These are phyloP conservation scores for Aegilops tauschii DNA, from an alignment of 176 grass and related monocot genomes.

Conservation along the genomic window DNA sequence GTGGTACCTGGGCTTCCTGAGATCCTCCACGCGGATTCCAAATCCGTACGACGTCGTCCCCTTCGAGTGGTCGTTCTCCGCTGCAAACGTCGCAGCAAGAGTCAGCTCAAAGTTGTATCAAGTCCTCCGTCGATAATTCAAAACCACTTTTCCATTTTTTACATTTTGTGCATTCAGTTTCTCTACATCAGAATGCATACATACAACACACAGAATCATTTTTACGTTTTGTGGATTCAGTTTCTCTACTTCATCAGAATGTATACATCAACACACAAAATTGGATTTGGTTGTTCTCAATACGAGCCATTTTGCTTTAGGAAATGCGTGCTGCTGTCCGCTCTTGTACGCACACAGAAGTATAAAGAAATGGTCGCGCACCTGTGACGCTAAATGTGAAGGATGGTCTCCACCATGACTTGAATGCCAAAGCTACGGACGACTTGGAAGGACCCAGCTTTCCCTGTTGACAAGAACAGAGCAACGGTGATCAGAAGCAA, in stretches of 20 bases:
- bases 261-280: background rate
- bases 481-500: background rate
- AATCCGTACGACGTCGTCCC: constrained; percentile 75
- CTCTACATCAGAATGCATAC: background rate
- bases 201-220: background rate
- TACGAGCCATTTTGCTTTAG: background rate
- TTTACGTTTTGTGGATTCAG: background rate
- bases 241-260: background rate
- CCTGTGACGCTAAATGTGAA: constrained; percentile 89
- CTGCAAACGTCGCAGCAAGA: constrained; percentile 19
- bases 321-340: background rate
- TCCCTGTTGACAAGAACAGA: constrained; percentile 48
- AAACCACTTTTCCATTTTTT: background rate
- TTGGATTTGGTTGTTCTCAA: background rate
- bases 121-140: background rate
- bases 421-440: constrained; percentile 76
- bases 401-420: constrained; percentile 98
- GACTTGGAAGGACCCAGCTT: constrained; percentile 77
- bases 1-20: constrained; percentile 76
- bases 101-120: background rate
- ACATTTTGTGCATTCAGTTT: background rate
- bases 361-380: constrained; percentile 11
- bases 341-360: background rate
- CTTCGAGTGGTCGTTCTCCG: constrained; percentile 66
- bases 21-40: constrained; percentile 84